A percentile compares a stretch with the other conserved stretches of the same genome.
Evolutionary conservation across 257 asterid genomes (phyloP).

Genomic region (Leonotis leonurus): DNA sequence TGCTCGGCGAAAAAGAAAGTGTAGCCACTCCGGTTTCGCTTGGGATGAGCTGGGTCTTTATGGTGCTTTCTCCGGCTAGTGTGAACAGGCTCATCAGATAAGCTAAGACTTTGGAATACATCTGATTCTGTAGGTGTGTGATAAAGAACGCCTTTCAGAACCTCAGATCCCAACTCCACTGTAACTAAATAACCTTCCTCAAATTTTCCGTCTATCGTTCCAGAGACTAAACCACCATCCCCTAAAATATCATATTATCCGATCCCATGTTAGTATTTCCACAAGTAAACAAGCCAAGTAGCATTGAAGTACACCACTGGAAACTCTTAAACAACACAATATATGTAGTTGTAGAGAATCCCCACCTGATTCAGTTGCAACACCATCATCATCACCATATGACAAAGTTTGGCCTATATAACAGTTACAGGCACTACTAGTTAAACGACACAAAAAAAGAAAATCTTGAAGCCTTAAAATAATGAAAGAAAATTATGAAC

Average conservation of each 20-base stretch:
- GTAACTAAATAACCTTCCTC: conserved; percentile 78
- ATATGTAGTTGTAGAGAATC: conserved; percentile 6
- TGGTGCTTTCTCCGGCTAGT: conserved; percentile 46
- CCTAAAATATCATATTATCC: conserved; percentile 42
- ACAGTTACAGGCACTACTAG: conserved; percentile 9
- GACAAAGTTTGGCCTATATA: conserved; percentile 36
- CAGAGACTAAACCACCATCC: conserved; percentile 52
- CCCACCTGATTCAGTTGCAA: conserved; percentile 49
- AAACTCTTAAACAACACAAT: background rate
- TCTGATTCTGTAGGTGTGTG: conserved; percentile 40
- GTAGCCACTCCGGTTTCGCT: conserved; percentile 74
- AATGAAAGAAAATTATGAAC: conserved; percentile 7
- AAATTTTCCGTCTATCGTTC: conserved; percentile 87
- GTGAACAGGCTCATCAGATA: conserved; percentile 28
- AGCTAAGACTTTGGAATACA: conserved; percentile 24
- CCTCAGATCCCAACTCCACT: conserved; percentile 60
- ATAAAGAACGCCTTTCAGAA: conserved; percentile 76
- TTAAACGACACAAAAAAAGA: background rate
- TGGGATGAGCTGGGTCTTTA: conserved; percentile 72
- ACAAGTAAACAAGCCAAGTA: background rate
- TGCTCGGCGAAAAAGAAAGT: conserved; percentile 91
- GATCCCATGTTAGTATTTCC: too few relatives aligned
- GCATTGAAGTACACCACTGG: background rate
- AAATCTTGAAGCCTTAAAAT: background rate
- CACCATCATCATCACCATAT: conserved; percentile 34